Conservation (phyloP, 129 eudicot genomes). For the Apium graveolens region DNA sequence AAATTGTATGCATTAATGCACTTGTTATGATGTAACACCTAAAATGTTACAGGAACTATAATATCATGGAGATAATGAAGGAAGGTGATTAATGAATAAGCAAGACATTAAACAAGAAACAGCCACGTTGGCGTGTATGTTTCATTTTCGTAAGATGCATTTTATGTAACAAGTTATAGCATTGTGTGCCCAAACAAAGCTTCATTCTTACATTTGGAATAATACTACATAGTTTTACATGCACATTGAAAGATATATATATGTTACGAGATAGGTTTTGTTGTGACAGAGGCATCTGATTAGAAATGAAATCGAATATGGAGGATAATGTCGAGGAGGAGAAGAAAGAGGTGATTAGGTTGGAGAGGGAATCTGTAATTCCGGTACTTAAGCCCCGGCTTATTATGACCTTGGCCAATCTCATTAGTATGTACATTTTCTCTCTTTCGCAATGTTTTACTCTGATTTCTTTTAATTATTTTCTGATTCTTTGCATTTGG, state of each 20-base stretch:
- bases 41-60: neutral
- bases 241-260: neutral
- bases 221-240: too few species aligned
- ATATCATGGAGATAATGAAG: neutral
- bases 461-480: neutral
- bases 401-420: constrained; percentile 70
- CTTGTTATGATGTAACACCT: neutral
- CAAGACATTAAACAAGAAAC: neutral
- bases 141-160: neutral
- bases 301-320: neutral
- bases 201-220: neutral
- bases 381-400: constrained; percentile 79
- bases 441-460: neutral
- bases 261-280: constrained; percentile 4
- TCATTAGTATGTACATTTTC: constrained; percentile 43
- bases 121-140: neutral
- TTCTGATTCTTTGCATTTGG: neutral
- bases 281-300: neutral
- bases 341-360: constrained; percentile 56
- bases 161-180: neutral
- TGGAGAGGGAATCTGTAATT: constrained; percentile 88
- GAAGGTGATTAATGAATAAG: neutral
- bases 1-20: too few species aligned
- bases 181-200: neutral
- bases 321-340: constrained; percentile 15